Base-by-base conservation (phyloP, 352 stramenopile species). In the Globisporangium nagaii region DNA sequence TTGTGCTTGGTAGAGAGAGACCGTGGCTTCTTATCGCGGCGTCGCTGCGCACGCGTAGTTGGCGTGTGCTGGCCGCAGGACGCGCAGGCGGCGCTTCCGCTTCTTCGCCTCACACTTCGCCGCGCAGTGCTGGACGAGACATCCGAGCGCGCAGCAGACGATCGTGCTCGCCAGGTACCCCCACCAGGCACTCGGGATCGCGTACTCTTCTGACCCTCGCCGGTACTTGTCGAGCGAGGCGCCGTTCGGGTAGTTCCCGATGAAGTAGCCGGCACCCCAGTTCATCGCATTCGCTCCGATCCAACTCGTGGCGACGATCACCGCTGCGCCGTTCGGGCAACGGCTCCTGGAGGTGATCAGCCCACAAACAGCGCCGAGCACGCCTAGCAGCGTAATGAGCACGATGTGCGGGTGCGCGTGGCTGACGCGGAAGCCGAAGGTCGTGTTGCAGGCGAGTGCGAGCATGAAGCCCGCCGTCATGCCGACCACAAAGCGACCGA, bases 241-340 rank as follows among this genome's bases (percentile, higher is more conserved):
- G 12, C 53, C 44, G 20, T 57, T 73, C 4, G 66, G 65, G 43
- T 75, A 75, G 15, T 62, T 36, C 28, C 67, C 67, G 10, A 66
- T 41, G 36, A 75, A 75, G 51, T 75, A 70, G 32, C 61, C 67
- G 4, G 63, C 28, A 7, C 65, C 65, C 37, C 62, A 66, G 4
- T 54, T 36, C n/a, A 69, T 53, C 10, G 59, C 50, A 34, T 51
- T 57, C 12, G 67, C 65, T 27, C 67, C 67, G 13, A 66, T 60
- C 54, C 68, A 75, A 15, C 60, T 62, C 5, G 61, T 75, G 6
- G 58, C 57, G 30, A 63, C 35, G n/a, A 75, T 56, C 34, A 71
- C 17, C 11, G 49, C 54, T 6, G 44, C 22, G 10, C 27, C 30
- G 9, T 34, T n/a, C n/a, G n/a, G n/a, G n/a, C n/a, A n/a, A n/a